These are phyloP conservation scores for Penicillium ochrochloron DNA, from an alignment of 495 filamentous ascomycete species.

Conservation along the genomic window DNA sequence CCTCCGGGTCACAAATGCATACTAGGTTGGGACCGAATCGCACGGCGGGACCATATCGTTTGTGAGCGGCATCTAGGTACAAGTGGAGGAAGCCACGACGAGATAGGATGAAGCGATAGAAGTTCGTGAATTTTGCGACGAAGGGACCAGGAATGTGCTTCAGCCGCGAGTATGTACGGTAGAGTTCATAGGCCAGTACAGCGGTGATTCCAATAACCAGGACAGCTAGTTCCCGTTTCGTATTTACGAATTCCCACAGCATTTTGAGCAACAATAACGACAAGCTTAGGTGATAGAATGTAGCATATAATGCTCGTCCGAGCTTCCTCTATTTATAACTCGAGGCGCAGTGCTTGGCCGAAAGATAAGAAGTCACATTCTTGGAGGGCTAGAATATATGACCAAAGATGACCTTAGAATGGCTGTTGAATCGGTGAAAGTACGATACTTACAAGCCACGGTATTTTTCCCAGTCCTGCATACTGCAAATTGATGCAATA, in stretches of 20 bases:
- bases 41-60: slow-evolving; percentile 1
- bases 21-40: slow-evolving; percentile 5
- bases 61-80: background rate
- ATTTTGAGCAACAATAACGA: background rate
- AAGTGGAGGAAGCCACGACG: background rate
- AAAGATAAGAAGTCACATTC: background rate
- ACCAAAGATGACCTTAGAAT: background rate
- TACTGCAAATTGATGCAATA: background rate
- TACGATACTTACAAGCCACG: background rate
- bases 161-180: slow-evolving; percentile 6
- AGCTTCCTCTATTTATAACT: background rate
- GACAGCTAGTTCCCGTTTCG: background rate
- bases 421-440: background rate
- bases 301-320: background rate
- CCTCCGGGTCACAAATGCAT: slow-evolving; percentile 2
- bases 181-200: background rate
- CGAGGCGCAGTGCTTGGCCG: background rate
- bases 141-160: slow-evolving; percentile 47
- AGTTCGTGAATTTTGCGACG: slow-evolving; percentile 37
- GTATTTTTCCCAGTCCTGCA: background rate
- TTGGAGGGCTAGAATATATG: background rate
- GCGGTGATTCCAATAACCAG: background rate
- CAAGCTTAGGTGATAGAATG: background rate
- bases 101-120: slow-evolving; percentile 15
- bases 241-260: background rate